Percentiles rank a stretch among this genome's conserved stretches.
These are phyloP conservation scores for Neocucurbitaria cava DNA, from an alignment of 2,329 filamentous ascomycete species.

Conservation along the genomic window DNA sequence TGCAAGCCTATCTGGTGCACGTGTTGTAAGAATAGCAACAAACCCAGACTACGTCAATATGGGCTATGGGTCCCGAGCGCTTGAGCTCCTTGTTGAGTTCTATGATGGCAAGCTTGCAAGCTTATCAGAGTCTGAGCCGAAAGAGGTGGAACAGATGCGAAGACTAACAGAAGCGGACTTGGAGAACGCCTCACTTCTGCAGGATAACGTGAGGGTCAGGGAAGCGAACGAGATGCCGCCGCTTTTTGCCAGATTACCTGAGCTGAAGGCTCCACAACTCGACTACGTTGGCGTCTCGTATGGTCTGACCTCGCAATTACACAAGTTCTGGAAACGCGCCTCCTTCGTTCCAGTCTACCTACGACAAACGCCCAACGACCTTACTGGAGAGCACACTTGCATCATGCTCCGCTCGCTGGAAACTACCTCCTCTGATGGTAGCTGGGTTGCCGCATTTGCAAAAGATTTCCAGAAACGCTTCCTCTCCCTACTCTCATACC, in stretches of 20 bases:
- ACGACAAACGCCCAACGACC: conserved; percentile 91
- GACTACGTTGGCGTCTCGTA: conserved; percentile 98
- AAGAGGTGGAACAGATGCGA: conserved; percentile 67
- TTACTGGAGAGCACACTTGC: conserved; percentile 96
- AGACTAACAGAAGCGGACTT: conserved; percentile 85
- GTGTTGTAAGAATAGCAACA: conserved; percentile 92
- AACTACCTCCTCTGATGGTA: conserved; percentile 64
- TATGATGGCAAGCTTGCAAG: conserved; percentile 92
- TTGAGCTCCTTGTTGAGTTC: conserved; percentile 88
- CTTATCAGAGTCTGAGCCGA: conserved; percentile 73
- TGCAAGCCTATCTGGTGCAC: conserved; percentile 87
- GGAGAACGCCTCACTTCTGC: conserved; percentile 74
- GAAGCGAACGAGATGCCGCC: conserved; percentile 93
- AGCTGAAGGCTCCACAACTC: conserved; percentile 78
- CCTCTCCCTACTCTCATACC: conserved; percentile 85
- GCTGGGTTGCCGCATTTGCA: conserved; percentile 90
- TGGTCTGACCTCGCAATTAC: conserved; percentile 83
- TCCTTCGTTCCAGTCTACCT: conserved; percentile 90
- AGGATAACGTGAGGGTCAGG: conserved; percentile 87
- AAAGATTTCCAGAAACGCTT: conserved; percentile 96
- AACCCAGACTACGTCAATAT: conserved; percentile 91
- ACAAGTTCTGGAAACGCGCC: conserved; percentile 96
- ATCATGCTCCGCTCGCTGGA: conserved; percentile 90
- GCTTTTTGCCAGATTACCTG: conserved; percentile 85
- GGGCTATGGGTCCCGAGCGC: conserved; percentile 90